Base-by-base conservation (phyloP, 495 filamentous ascomycete genomes). In the Hypoxylon trugodes region DNA sequence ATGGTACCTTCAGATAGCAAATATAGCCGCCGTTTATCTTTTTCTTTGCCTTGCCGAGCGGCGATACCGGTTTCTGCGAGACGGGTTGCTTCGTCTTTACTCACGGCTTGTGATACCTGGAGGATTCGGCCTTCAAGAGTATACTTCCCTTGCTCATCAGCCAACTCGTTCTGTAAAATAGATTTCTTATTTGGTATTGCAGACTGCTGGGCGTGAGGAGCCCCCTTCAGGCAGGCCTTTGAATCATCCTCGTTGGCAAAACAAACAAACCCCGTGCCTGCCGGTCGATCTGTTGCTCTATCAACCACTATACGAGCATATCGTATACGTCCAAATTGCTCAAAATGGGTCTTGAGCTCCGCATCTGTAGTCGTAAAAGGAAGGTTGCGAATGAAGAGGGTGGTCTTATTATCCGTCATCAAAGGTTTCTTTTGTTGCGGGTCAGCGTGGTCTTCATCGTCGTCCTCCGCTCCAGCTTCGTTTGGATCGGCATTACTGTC, bases 271-370 rank as follows among this genome's bases (percentile, higher is more conserved):
- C 90, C 95, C 3, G 95, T 97, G 22, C 95, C 95, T 32, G 89
- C 90, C 1, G 95, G 91, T 10, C 90, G 86, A 60, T 91, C 91
- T 2, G 91, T 96, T 19, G 87, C 85, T 21, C 77, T 84, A 69
- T 99, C 95, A 55, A 93, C 79, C 22, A 99, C 96, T 21, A 96
- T 85, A 32, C 96, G 82, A 16, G 93, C 93, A 72, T 97, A 99
- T 18, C 92, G 83, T 45, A 98, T 77, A 1, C 81, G 80, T 35
- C 95, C 95, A 64, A 99, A 99, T 62, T 86, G 80, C 7, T 77
- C 73, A 68, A 99, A 99, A 68, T 96, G 92, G 24, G 88, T 83
- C 61, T 90, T 87, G 15, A 99, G 84, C 16, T 82, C 76, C 50
- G 91, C 86, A 68, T 99, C 92, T 19, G 87, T 87, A 26, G 83